phyloP scores from a whole-genome alignment of 441 rosid species.

The Biscutella auriculata region DNA sequence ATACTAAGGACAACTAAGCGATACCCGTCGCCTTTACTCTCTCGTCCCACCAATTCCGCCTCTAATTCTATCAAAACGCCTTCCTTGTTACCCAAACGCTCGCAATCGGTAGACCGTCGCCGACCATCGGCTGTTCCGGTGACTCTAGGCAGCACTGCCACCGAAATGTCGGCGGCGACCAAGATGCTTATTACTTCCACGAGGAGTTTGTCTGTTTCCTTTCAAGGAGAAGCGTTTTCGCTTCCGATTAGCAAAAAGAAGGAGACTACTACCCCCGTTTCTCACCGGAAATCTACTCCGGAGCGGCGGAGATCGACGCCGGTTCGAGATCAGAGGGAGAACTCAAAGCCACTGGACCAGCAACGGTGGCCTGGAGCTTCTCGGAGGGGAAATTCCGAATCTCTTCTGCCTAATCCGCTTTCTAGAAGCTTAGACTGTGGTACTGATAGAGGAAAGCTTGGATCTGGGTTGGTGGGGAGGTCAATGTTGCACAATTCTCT shows the following conservation, averaged over 20 bases:
- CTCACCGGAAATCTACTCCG: conserved; percentile 34
- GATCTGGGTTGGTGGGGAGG: conserved; percentile 37
- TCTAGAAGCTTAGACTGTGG: conserved; percentile 48
- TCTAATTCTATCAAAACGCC: conserved; percentile 22
- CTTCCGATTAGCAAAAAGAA: conserved; percentile 59
- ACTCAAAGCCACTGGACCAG: conserved; percentile 36
- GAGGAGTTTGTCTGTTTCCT: conserved; percentile 57
- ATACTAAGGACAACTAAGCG: conserved; percentile 21
- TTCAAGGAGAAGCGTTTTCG: conserved; percentile 59
- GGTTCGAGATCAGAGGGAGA: conserved; percentile 54
- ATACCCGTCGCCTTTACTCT: conserved; percentile 35
- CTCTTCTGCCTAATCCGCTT: conserved; percentile 27
- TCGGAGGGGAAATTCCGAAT: conserved; percentile 24
- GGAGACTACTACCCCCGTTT: conserved; percentile 21
- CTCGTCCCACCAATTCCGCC: conserved; percentile 33
- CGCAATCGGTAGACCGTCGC: conserved; percentile 50
- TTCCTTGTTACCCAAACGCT: conserved; percentile 33
- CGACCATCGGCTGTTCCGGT: conserved; percentile 23
- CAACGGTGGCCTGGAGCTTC: conserved; percentile 52
- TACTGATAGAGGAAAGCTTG: conserved; percentile 23
- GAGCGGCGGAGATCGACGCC: conserved; percentile 45
- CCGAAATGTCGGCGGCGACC: conserved; percentile 35
- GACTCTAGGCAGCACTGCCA: no score
- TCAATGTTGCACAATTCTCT: conserved; percentile 37
- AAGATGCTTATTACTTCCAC: conserved; percentile 56